phyloP scores from a whole-genome alignment of 495 filamentous ascomycete species.

The Tricharina praecox region DNA sequence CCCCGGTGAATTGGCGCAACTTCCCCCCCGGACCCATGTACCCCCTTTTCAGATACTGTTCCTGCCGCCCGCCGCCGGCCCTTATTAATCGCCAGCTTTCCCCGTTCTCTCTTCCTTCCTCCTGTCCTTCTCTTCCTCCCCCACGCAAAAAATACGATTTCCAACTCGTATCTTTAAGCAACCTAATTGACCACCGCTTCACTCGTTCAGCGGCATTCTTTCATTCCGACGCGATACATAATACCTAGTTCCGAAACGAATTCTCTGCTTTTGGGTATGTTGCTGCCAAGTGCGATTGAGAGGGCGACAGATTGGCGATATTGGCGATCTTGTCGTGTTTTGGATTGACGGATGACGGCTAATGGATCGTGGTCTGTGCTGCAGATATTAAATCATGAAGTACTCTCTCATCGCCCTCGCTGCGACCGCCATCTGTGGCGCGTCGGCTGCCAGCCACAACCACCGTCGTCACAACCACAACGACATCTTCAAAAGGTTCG shows the following conservation, averaged over 20 bases:
- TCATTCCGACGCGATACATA: constrained; percentile 30
- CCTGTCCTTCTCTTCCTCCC: constrained; percentile 33
- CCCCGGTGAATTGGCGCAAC: too few species aligned
- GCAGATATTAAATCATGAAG: constrained; percentile 21
- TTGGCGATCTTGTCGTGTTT: constrained; percentile 4
- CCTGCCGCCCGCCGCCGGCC: constrained; percentile 18
- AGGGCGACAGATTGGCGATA: too few species aligned
- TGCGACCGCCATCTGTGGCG: constrained; percentile 46
- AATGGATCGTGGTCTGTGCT: constrained; percentile 6
- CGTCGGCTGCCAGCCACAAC: constrained; percentile 42
- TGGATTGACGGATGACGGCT: constrained; percentile 18
- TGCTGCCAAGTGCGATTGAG: too few species aligned
- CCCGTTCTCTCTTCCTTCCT: constrained; percentile 30
- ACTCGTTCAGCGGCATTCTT: constrained; percentile 93
- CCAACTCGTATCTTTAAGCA: not conserved
- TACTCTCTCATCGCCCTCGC: constrained; percentile 42
- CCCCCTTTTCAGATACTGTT: constrained; percentile 1
- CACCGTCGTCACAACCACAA: constrained; percentile 41
- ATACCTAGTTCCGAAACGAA: constrained; percentile 10
- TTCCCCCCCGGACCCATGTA: too few species aligned
- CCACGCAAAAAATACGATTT: constrained; percentile 28
- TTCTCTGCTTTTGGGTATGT: constrained; percentile 8
- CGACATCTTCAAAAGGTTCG: constrained; percentile 27
- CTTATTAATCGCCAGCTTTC: constrained; percentile 24
- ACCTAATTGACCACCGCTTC: constrained; percentile 48